A percentile compares a stretch with the other conserved stretches of the same genome.
These are phyloP conservation scores for Apiospora phragmitis DNA, from an alignment of 2,329 filamentous ascomycete species.

Conservation along the genomic window DNA sequence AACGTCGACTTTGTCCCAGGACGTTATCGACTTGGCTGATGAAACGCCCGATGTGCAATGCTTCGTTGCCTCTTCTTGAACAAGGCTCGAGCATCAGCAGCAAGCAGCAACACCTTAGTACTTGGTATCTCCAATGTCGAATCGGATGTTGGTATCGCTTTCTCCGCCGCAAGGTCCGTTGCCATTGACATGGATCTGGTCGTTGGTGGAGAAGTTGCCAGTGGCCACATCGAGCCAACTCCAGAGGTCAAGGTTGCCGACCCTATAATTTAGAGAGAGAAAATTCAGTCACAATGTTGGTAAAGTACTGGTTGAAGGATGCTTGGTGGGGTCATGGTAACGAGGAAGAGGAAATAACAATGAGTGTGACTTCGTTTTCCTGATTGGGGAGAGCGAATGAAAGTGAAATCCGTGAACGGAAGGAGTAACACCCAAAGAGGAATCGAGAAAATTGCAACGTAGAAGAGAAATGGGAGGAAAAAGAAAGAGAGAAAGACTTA, in stretches of 20 bases:
- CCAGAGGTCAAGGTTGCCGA: constrained; percentile 11
- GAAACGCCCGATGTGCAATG: no score
- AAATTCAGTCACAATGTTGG: background rate
- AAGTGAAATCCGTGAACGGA: background rate
- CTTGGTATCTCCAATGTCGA: background rate
- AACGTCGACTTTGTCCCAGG: no score
- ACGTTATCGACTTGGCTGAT: no score
- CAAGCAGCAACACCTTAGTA: background rate
- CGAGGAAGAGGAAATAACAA: background rate
- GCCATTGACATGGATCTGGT: background rate
- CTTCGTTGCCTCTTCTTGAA: background rate
- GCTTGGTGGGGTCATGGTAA: no score
- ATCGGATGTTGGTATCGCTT: background rate
- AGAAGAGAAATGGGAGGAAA: background rate
- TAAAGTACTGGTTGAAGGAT: no score
- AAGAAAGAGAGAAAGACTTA: background rate
- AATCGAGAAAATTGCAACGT: background rate
- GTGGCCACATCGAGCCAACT: background rate
- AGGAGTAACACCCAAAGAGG: background rate
- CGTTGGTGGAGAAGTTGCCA: background rate
- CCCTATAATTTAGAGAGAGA: background rate
- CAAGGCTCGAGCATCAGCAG: background rate
- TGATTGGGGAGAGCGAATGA: no score
- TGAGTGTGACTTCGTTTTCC: no score
- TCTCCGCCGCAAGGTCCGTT: background rate